A percentile compares a stretch with the other conserved stretches of the same genome.
Conservation (phyloP, 306 rosid genomes). For the Echinosophora koreensis region DNA sequence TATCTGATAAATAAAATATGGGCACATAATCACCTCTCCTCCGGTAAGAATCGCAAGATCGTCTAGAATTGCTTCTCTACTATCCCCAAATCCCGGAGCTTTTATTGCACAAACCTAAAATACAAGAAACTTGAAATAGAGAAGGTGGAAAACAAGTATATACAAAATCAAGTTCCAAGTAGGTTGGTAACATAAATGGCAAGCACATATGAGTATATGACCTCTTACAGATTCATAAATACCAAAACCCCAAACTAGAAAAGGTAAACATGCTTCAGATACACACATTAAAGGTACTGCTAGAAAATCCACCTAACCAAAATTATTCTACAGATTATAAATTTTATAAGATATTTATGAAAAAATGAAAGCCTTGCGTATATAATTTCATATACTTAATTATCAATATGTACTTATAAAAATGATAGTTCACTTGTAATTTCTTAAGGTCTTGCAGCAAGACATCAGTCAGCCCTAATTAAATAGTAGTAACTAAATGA, state of each 20-base stretch:
- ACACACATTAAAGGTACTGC: constrained; percentile 18
- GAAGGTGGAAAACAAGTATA: constrained; percentile 40
- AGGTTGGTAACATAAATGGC: neutral
- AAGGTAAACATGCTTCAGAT: neutral
- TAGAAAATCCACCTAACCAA: neutral
- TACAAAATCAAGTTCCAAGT: constrained; percentile 28
- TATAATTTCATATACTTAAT: constrained; percentile 13
- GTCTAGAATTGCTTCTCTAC: constrained; percentile 78
- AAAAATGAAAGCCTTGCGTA: neutral
- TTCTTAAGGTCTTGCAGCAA: constrained; percentile 11
- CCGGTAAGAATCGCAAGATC: constrained; percentile 92
- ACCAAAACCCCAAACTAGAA: constrained; percentile 16
- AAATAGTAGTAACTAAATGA: neutral
- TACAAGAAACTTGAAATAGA: constrained; percentile 42
- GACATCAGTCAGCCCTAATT: neutral
- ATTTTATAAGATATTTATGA: neutral
- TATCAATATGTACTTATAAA: neutral
- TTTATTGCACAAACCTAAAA: constrained; percentile 93
- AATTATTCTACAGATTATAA: neutral
- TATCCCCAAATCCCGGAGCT: constrained; percentile 99
- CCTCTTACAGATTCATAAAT: constrained; percentile 17
- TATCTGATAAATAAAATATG: constrained; percentile 30
- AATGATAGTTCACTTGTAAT: neutral
- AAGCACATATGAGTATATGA: neutral
- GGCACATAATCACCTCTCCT: constrained; percentile 77